Evolutionary conservation across 768 basidiomycete species (phyloP), one percentile per base, ranked within the genome.

Genomic region (Hypholoma fasciculare): DNA sequence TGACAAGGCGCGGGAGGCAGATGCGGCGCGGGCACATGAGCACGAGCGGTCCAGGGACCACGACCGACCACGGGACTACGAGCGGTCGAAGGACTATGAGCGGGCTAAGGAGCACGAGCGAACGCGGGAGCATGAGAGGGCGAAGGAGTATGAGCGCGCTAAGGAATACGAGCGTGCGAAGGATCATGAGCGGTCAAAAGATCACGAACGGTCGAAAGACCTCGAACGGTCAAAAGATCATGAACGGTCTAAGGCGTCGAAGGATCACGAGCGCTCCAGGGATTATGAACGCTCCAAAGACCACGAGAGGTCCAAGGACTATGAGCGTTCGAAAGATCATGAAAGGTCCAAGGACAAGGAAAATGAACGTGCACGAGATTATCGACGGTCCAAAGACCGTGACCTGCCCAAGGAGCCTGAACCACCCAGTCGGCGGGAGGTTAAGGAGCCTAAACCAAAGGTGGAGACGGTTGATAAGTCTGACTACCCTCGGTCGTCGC

Each of bases 371-470:
- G 11, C 48, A 0, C 11, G 23, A 49, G 48, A 26, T 30, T 30
- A 27, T 49, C 48, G 27, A 30, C 20, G 27, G 27, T 49, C 48
- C 11, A 49, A 30, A 27, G 48, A 49, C 27, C 48, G 48, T 23
- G 23, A 63, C 46, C 34, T 17, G n/a, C 53, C 61, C 23, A 63
- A 53, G 36, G 60, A 57, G 14, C 48, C 62, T 49, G 60, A 62
- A 39, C 46, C 38, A 46, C 59, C 54, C 46, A 50, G 48, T 52
- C 65, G 59, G 3, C 59, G 43, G n/a, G 54, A 61, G 34, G 7
- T 27, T n/a, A 63, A 55, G 12, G 62, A 61, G 48, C 43, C 57
- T 2, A 65, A 57, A 11, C 20, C 61, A 8, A 54, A 55, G 49
- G 27, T 30, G 27, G 60, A 61, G n/a, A 53, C 43, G 20, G 54